Evolutionary conservation across 805 yeast genomes (phyloP).

Genomic region (Saturnispora halmiae): DNA sequence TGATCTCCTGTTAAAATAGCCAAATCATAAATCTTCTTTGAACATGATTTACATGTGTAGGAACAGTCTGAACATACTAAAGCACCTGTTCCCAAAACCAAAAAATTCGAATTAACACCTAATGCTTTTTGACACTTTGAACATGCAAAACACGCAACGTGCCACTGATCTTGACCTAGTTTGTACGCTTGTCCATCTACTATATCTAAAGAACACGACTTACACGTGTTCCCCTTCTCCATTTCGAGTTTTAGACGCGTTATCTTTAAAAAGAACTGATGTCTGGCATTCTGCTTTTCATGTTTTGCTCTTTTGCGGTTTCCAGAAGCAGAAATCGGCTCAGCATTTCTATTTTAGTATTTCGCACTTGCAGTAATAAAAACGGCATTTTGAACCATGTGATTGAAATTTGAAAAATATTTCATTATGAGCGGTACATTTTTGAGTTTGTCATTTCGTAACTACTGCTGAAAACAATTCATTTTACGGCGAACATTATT

Average conservation of each 20-base stretch:
- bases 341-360: conserved; percentile 44
- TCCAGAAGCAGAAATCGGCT: too few relatives aligned
- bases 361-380: too few relatives aligned
- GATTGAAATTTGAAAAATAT: too few relatives aligned
- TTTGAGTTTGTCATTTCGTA: too few relatives aligned
- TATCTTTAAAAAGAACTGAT: conserved; percentile 23
- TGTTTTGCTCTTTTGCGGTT: too few relatives aligned
- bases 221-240: conserved; percentile 20
- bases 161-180: conserved; percentile 93
- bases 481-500: too few relatives aligned
- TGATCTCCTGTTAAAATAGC: conserved; percentile 93
- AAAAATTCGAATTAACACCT: conserved; percentile 81
- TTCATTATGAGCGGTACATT: too few relatives aligned
- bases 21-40: conserved; percentile 79
- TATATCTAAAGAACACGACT: conserved; percentile 43
- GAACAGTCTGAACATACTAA: conserved; percentile 86
- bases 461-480: too few relatives aligned
- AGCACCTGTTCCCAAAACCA: conserved; percentile 88
- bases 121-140: conserved; percentile 70
- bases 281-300: too few relatives aligned
- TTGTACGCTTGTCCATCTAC: conserved; percentile 93
- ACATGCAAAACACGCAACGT: conserved; percentile 84
- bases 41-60: conserved; percentile 81
- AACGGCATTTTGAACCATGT: too few relatives aligned
- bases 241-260: neutral